These are phyloP conservation scores for Flagelloscypha sp. DNA, from an alignment of 768 basidiomycete genomes.

Conservation along the genomic window DNA sequence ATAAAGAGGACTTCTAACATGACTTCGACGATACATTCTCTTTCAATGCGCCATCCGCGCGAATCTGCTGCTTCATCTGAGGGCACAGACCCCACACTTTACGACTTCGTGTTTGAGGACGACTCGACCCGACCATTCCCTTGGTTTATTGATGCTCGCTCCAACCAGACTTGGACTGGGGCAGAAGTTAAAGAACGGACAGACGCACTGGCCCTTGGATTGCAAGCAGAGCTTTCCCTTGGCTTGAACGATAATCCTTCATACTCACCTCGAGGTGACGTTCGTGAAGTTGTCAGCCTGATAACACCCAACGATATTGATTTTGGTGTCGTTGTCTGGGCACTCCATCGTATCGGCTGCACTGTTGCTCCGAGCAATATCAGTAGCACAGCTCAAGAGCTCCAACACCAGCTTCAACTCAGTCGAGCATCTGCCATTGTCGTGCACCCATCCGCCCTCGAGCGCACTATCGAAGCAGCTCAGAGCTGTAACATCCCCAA, in stretches of 20 bases:
- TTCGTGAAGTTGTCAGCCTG: not conserved
- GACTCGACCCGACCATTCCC: not conserved
- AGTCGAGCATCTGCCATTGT: conserved; percentile 43
- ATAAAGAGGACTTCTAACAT: too few species aligned
- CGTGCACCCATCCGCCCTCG: conserved; percentile 35
- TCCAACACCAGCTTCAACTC: conserved; percentile 45
- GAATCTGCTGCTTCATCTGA: too few species aligned
- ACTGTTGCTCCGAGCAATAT: not conserved
- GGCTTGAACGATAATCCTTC: not conserved
- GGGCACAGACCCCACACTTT: not conserved
- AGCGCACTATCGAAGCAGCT: conserved; percentile 36
- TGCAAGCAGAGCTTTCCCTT: not conserved
- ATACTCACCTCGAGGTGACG: not conserved
- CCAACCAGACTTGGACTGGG: not conserved
- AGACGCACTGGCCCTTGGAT: not conserved
- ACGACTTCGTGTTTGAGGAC: not conserved
- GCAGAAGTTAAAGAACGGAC: not conserved
- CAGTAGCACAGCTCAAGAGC: conserved; percentile 29
- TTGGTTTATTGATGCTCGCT: not conserved
- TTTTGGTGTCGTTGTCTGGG: not conserved
- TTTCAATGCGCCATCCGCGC: too few species aligned
- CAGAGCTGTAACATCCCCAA: conserved; percentile 25
- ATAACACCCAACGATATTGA: not conserved
- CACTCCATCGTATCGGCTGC: not conserved
- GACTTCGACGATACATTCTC: too few species aligned